Percentiles rank a stretch among this genome's conserved stretches.
Evolutionary conservation across 208 protist species (phyloP).

Genomic region (Spongospora subterranea): DNA sequence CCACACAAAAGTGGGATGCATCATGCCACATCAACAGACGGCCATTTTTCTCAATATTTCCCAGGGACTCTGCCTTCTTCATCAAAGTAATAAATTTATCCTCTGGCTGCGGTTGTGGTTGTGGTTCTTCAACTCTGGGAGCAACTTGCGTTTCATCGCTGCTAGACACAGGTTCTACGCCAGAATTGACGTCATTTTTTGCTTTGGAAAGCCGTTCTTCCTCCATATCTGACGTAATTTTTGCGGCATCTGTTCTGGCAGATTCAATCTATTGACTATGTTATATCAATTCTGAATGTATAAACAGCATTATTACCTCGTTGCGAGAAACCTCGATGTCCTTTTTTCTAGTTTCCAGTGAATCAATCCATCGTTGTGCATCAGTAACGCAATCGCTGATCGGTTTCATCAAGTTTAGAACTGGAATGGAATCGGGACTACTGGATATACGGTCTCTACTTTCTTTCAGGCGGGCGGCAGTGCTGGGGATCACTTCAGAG

Average conservation of each 20-base stretch:
- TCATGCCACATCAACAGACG: not conserved
- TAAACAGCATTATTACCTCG: not conserved
- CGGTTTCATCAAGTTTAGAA: not conserved
- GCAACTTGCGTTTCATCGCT: not conserved
- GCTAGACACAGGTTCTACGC: not conserved
- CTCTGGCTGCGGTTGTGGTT: too few relatives aligned
- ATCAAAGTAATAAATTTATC: not conserved
- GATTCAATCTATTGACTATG: not conserved
- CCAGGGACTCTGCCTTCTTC: not conserved
- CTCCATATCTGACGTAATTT: not conserved
- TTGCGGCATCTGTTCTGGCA: not conserved
- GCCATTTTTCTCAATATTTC: not conserved
- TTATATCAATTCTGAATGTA: not conserved
- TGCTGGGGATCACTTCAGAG: not conserved
- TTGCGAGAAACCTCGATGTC: not conserved
- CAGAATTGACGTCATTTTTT: not conserved
- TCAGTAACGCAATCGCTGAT: constrained; percentile 1
- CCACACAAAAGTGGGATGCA: not conserved
- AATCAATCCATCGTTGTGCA: not conserved
- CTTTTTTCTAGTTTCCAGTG: not conserved
- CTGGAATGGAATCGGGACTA: not conserved
- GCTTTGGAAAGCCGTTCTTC: not conserved
- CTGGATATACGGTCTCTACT: not conserved
- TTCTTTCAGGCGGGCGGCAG: not conserved
- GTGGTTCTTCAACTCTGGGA: not conserved